Base-by-base conservation (phyloP, 2,329 filamentous ascomycete genomes). In the Pseudodiploospora longispora region DNA sequence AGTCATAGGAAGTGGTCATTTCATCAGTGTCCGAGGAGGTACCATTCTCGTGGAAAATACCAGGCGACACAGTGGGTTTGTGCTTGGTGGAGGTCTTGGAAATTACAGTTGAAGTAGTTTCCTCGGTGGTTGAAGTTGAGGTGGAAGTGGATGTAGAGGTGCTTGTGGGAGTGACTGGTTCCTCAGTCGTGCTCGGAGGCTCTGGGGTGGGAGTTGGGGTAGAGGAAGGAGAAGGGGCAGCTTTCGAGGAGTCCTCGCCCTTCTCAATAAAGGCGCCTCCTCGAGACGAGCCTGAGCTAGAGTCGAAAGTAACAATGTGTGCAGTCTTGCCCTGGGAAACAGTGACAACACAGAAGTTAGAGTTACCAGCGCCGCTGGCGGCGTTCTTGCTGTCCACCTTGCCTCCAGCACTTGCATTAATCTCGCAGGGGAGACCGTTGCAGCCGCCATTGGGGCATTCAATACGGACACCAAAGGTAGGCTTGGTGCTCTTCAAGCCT, bases 311-410 rank as follows among this genome's bases (percentile, higher is more conserved):
- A 28, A 87, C 76, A 50, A 90, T 78, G 55, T 78, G 79, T 36
- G 84, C 86, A 43, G 72, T 78, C 39, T 65, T 63, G 28, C 85
- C 85, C 53, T 76, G 75, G 36, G 80, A 71, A 10, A 88, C 80
- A 10, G 85, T 90, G 9, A 86, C 85, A 39, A 89, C 85, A 55
- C 86, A 91, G 64, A 87, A 90, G 36, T 71, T 68, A 12, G 80
- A 76, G 53, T 76, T 80, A 30, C 84, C 84, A 10, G 84, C 85
- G 41, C 85, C 85, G 10, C 65, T 64, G 34, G 76, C 68, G 30
- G 64, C 58, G 19, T 72, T 62, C 12, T 71, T 62, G 55, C 82
- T 83, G 6, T 63, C 69, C 45, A 89, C 78, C 36, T 73, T 71
- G 42, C 78, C 80, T 43, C 80, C 69, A 7, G 59, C 67, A 27